phyloP scores from a whole-genome alignment of 495 filamentous ascomycete species.

The Lichina pygmaea region DNA sequence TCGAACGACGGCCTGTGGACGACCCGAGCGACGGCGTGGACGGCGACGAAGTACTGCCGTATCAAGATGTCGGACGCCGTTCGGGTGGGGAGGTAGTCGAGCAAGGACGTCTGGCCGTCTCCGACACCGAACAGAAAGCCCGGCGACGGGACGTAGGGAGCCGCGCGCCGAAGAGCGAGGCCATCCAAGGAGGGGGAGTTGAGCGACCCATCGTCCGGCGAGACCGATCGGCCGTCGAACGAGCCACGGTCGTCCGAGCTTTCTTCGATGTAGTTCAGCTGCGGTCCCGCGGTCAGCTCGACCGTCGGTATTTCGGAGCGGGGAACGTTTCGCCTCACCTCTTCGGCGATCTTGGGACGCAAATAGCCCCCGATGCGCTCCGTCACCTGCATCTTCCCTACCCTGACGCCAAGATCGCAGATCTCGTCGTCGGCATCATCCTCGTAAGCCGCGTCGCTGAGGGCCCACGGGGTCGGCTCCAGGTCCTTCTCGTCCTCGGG shows the following conservation, averaged over 20 bases:
- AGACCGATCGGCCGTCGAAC: too few relatives aligned
- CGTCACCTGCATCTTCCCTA: slow-evolving; percentile 34
- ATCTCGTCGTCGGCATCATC: slow-evolving; percentile 32
- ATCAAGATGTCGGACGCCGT: slow-evolving; percentile 26
- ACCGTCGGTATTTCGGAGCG: too few relatives aligned
- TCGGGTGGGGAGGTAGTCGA: slow-evolving; percentile 26
- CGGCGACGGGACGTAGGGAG: slow-evolving; percentile 9
- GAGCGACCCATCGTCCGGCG: too few relatives aligned
- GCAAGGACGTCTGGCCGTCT: slow-evolving; percentile 18
- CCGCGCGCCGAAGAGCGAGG: too few relatives aligned
- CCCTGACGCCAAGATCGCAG: slow-evolving; percentile 38
- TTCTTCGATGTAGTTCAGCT: too few relatives aligned
- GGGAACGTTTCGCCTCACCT: slow-evolving; percentile 15
- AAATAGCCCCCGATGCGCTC: slow-evolving; percentile 35
- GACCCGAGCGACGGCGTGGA: slow-evolving; percentile 36
- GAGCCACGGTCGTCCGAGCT: slow-evolving; percentile 2
- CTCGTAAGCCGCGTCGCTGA: slow-evolving; percentile 34
- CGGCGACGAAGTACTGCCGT: slow-evolving; percentile 32
- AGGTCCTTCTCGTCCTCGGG: slow-evolving; percentile 14
- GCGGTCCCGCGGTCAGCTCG: too few relatives aligned
- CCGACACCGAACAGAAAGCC: slow-evolving; percentile 37
- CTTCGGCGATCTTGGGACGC: slow-evolving; percentile 32
- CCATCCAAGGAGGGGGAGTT: too few relatives aligned
- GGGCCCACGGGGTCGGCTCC: slow-evolving; percentile 26
- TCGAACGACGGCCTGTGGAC: slow-evolving; percentile 40